Conservation (phyloP, 2,329 filamentous ascomycete genomes). For the Cytospora piceae region DNA sequence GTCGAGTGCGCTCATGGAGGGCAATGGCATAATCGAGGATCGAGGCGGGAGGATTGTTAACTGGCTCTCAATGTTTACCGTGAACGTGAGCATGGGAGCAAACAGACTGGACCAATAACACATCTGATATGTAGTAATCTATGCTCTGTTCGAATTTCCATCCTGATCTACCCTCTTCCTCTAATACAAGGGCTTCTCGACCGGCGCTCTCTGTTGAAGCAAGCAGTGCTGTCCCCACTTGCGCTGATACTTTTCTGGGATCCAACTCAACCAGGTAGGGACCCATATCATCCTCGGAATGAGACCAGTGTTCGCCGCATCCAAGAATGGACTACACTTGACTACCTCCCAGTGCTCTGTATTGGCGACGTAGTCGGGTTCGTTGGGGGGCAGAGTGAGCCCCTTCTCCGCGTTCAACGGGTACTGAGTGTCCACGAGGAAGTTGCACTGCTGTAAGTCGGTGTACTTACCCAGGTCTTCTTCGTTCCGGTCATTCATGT, state of each 20-base stretch:
- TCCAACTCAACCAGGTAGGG: constrained; percentile 64
- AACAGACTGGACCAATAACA: background rate
- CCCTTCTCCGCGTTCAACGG: constrained; percentile 52
- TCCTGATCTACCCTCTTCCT: background rate
- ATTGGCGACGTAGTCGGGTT: constrained; percentile 81
- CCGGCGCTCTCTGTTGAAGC: constrained; percentile 55
- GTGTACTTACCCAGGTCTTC: constrained; percentile 89
- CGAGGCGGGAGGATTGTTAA: too few species aligned
- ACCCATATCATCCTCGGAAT: constrained; percentile 82
- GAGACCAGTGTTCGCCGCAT: constrained; percentile 72
- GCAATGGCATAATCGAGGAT: too few species aligned
- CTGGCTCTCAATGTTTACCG: too few species aligned
- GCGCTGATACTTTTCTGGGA: constrained; percentile 71
- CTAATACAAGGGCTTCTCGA: background rate
- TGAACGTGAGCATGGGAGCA: background rate
- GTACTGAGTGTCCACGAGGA: constrained; percentile 86
- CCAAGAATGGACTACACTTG: constrained; percentile 78
- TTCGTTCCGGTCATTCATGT: constrained; percentile 90
- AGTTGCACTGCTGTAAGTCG: constrained; percentile 74
- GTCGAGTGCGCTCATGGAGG: too few species aligned
- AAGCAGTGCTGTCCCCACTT: constrained; percentile 91
- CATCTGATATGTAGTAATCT: background rate
- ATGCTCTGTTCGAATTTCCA: background rate
- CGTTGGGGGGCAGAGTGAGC: constrained; percentile 59
- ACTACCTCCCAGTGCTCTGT: constrained; percentile 76